A percentile compares a stretch with the other conserved stretches of the same genome.
phyloP scores from a whole-genome alignment of 495 filamentous ascomycete species.

The Penicillium nucicola region DNA sequence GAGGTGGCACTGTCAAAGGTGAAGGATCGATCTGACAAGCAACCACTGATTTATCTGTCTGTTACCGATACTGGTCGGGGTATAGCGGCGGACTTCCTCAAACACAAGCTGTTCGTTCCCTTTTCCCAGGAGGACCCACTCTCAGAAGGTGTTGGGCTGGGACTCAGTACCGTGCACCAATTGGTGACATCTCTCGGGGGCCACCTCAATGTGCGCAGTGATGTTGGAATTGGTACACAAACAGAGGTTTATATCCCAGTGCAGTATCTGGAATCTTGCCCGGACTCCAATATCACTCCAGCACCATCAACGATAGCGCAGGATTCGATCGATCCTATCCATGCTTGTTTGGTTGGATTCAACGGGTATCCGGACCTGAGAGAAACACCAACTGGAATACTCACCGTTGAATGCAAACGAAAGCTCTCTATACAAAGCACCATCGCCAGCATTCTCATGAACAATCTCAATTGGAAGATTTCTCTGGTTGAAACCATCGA shows the following conservation, averaged over 20 bases:
- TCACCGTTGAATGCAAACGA: constrained; percentile 29
- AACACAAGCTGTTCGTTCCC: constrained; percentile 61
- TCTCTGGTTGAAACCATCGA: constrained; percentile 29
- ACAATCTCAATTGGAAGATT: constrained; percentile 25
- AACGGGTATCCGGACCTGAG: constrained; percentile 27
- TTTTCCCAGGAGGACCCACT: constrained; percentile 70
- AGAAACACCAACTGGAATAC: constrained; percentile 21
- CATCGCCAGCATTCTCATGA: constrained; percentile 28
- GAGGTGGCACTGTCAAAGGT: constrained; percentile 48
- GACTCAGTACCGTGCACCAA: constrained; percentile 65
- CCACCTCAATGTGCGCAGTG: constrained; percentile 56
- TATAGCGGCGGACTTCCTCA: constrained; percentile 64
- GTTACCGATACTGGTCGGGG: constrained; percentile 67
- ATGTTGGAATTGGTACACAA: constrained; percentile 55
- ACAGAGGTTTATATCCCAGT: constrained; percentile 53
- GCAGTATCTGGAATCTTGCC: constrained; percentile 11
- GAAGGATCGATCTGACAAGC: constrained; percentile 13
- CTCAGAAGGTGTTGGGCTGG: constrained; percentile 64
- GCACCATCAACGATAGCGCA: constrained; percentile 23
- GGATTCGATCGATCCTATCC: neutral
- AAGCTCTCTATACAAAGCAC: constrained; percentile 32
- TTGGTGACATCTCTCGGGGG: constrained; percentile 59
- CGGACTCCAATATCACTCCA: constrained; percentile 69
- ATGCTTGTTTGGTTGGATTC: constrained; percentile 29
- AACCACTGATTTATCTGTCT: constrained; percentile 35